These are phyloP conservation scores for Pseudogymnoascus sp. DNA, from an alignment of 2,329 filamentous ascomycete genomes.

Conservation along the genomic window DNA sequence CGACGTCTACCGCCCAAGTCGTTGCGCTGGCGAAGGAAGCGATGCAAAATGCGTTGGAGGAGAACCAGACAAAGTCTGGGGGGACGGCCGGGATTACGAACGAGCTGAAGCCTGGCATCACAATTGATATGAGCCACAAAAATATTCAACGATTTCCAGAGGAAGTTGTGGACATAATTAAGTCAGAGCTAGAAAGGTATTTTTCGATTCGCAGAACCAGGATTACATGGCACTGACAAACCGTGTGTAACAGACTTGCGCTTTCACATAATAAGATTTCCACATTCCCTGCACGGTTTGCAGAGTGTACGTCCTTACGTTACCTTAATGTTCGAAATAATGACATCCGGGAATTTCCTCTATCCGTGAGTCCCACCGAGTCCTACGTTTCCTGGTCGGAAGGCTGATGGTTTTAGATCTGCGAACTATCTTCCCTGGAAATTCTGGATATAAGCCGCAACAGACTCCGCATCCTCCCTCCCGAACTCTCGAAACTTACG, in stretches of 20 bases:
- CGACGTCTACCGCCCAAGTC: constrained; percentile 55
- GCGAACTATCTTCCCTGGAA: constrained; percentile 77
- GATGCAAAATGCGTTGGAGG: constrained; percentile 58
- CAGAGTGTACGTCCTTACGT: constrained; percentile 67
- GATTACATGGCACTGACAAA: constrained; percentile 24
- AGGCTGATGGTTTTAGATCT: constrained; percentile 49
- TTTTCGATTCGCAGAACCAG: constrained; percentile 11
- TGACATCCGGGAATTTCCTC: constrained; percentile 58
- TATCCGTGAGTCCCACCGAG: constrained; percentile 42
- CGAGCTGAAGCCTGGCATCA: constrained; percentile 62
- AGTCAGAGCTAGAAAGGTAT: constrained; percentile 29
- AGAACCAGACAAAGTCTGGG: constrained; percentile 55
- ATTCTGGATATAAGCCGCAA: constrained; percentile 91
- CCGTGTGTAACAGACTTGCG: constrained; percentile 49
- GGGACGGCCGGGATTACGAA: constrained; percentile 51
- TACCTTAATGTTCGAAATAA: constrained; percentile 79
- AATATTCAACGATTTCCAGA: constrained; percentile 48
- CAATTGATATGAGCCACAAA: constrained; percentile 69
- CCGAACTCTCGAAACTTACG: constrained; percentile 69
- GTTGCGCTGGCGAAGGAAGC: constrained; percentile 57
- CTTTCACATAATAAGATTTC: constrained; percentile 72
- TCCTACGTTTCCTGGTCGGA: neutral
- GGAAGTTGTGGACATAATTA: constrained; percentile 31
- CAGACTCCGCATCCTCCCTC: constrained; percentile 67
- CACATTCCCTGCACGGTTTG: constrained; percentile 61